Percentiles rank a stretch among this genome's conserved stretches.
Conservation (phyloP, 148 eudicot species). For the Vaccinium darrowii region DNA sequence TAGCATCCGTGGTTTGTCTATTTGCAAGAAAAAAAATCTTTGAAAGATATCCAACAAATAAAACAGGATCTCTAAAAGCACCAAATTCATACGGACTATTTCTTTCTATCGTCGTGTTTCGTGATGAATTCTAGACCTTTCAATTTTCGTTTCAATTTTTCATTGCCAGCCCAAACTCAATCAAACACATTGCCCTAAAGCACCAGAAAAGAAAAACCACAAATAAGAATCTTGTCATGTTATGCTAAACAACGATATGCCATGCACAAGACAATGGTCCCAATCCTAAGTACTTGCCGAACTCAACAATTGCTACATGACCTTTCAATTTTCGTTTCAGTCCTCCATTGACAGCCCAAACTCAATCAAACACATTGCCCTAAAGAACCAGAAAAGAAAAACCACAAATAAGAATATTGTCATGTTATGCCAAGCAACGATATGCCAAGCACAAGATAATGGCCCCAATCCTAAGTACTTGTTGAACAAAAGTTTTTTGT, state of each 20-base stretch:
- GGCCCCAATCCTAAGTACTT: no score
- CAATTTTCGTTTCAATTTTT: slow-evolving; percentile 49
- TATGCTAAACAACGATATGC: no score
- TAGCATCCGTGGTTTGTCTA: slow-evolving; percentile 87
- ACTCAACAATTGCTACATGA: no score
- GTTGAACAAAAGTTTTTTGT: no score
- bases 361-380: slow-evolving; percentile 91
- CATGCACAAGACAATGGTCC: no score
- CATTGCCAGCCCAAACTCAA: slow-evolving; percentile 70
- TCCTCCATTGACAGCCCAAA: slow-evolving; percentile 56
- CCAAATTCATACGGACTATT: slow-evolving; percentile 34
- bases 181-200: slow-evolving; percentile 81
- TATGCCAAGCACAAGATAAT: no score
- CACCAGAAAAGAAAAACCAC: background rate
- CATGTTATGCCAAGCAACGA: no score
- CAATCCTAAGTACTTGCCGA: no score
- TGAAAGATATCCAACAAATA: slow-evolving; percentile 74
- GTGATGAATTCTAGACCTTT: slow-evolving; percentile 25
- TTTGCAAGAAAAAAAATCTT: slow-evolving; percentile 49
- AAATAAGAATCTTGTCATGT: no score
- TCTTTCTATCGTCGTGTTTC: slow-evolving; percentile 41
- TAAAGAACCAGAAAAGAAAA: slow-evolving; percentile 9
- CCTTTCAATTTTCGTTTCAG: slow-evolving; percentile 49
- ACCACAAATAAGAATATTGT: no score
- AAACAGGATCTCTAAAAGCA: slow-evolving; percentile 68